Evolutionary conservation across 441 rosid genomes (phyloP), one percentile per base, ranked within the genome.

Genomic region (Erodium texanum): DNA sequence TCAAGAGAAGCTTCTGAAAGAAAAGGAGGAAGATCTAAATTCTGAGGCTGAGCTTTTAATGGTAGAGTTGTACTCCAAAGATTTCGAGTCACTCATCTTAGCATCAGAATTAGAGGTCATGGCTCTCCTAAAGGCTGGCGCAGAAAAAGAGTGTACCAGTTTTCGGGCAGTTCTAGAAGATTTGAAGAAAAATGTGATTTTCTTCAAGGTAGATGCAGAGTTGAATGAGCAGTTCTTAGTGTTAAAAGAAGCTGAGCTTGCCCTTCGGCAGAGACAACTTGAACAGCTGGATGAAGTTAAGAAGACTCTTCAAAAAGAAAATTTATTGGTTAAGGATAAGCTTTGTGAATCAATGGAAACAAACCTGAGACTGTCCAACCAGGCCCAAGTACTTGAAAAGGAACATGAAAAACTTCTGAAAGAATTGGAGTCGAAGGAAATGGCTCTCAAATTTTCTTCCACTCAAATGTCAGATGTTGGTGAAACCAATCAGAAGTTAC

Each of bases 1-100:
- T 81, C 90, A 86, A 73, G 86, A 85, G 73, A 82, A 82, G 77
- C 73, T 66, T 78, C 79, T 84, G 77, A 81, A 80, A 73, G 88
- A 84, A 71, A 80, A 78, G 71, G 81, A 81, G 36, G 84, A 77
- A 68, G 71, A 75, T 68, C 73, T 86, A 24, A 76, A 85, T 76
- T 78, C 85, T 73, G 86, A 90, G 80, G 77, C 82, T 70, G 93
- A 93, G 79, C 68, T 68, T 69, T 81, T 79, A 36, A 66, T 78
- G 73, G 36, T 80, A 73, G 83, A 84, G 36, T 72, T 79, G 32
- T 86, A 68, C 78, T 79, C 89, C n/a, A 96, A 88, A 82, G 97
- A 88, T 64, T 65, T 90, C 20, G 94, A 88, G 82, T 84, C 82
- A 9, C 80, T 87, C 78, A 73, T 89, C 75, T 71, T 90, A 82